Base-by-base conservation (phyloP, 495 filamentous ascomycete genomes). In the Neurospora sp. region DNA sequence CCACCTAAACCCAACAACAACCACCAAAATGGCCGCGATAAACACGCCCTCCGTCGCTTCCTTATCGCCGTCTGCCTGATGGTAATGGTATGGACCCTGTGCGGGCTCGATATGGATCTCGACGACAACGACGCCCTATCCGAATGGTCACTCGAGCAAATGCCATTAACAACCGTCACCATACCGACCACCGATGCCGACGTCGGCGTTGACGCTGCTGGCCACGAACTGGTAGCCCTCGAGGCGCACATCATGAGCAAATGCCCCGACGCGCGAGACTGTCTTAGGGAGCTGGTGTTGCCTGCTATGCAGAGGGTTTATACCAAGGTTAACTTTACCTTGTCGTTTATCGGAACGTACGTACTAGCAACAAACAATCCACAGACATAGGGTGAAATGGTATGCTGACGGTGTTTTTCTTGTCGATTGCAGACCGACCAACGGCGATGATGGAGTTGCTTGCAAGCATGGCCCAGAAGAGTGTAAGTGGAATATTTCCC, bases 211-310 rank as follows among this genome's bases (percentile, higher is more conserved):
- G n/a, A 48, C 46, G 20, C n/a, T 53, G n/a, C 44, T 53, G 22
- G 31, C 11, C 37, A 71, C 65, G 73, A 73, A 39, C 73, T 79
- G 69, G 90, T 97, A 12, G 90, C 94, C 4, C 83, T 99, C 10
- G 96, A 99, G 78, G 92, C 92, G 71, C 93, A 96, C 78, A 92
- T 97, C 73, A 97, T 97, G 91, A 92, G 91, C 81, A 97, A 98
- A 84, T 99, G 96, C 76, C 96, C 96, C 1, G 93, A 96, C 80
- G 91, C 93, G 3, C 73, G 85, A 80, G 90, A 91, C 78, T 98
- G 96, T 78, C 85, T 99, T 7, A 88, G 89, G 68, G 84, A 94
- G 70, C 79, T 99, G 72, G 87, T 98, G 16, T 82, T 97, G 2
- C 96, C 96, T 3, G 88, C 92, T 4, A 97, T 99, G 93, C 88